Conservation (phyloP, 768 basidiomycete species). For the Punctularia strigosozonata region DNA sequence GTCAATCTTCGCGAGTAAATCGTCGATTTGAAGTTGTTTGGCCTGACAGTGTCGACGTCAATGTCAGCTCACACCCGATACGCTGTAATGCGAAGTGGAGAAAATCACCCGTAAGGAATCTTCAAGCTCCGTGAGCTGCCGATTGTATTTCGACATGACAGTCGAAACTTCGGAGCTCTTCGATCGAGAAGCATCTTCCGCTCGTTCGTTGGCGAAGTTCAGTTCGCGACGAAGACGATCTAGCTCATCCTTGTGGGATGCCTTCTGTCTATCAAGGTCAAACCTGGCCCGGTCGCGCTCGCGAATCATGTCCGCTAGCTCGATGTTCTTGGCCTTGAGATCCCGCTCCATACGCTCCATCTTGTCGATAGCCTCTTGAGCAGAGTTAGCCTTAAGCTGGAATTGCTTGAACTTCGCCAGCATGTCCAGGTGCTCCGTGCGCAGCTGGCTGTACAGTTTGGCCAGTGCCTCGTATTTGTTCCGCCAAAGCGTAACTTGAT, state of each 20-base stretch:
- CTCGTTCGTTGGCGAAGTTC: conserved; percentile 93
- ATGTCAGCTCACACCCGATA: not conserved
- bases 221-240: conserved; percentile 89
- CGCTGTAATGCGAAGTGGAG: not conserved
- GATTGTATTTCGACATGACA: conserved; percentile 87
- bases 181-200: conserved; percentile 82
- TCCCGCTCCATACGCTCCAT: conserved; percentile 99
- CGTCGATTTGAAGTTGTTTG: conserved; percentile 96
- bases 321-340: conserved; percentile 95
- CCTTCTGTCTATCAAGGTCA: conserved; percentile 88
- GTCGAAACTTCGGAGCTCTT: conserved; percentile 89
- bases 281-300: conserved; percentile 94
- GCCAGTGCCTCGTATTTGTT: conserved; percentile 98
- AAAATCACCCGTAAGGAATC: conserved; percentile 74
- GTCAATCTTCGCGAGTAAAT: conserved; percentile 74
- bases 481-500: conserved; percentile 93
- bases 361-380: conserved; percentile 93
- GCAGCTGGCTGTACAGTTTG: conserved; percentile 95
- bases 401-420: conserved; percentile 93
- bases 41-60: conserved; percentile 33
- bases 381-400: conserved; percentile 96
- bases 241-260: conserved; percentile 89
- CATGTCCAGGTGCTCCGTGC: conserved; percentile 95
- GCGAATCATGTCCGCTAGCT: conserved; percentile 96
- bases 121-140: conserved; percentile 93